Conservation (phyloP, 176 grass and related monocot species). For the Chrysopogon serrulatus region DNA sequence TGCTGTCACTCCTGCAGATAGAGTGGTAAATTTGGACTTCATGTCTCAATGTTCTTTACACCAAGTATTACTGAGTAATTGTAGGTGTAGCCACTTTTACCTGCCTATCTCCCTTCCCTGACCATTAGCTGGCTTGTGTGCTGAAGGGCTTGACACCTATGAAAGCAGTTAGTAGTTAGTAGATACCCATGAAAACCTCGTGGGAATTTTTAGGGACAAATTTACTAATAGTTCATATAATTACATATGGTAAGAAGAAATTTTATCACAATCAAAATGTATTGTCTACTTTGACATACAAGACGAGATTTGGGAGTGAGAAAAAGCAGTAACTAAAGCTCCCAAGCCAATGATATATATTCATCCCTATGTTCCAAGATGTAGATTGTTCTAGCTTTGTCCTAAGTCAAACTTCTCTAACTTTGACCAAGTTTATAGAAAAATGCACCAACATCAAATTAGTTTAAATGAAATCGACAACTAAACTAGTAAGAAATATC, state of each 20-base stretch:
- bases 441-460: not conserved
- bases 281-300: not conserved
- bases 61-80: not conserved
- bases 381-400: not conserved
- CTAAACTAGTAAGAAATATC: not conserved
- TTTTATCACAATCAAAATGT: not conserved
- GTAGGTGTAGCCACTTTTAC: conserved; percentile 31
- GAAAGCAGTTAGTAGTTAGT: conserved; percentile 22
- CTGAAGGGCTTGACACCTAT: conserved; percentile 70
- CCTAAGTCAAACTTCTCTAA: not conserved
- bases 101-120: conserved; percentile 61
- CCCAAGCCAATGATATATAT: not conserved
- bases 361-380: not conserved
- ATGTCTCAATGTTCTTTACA: not conserved
- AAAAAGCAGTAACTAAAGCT: conserved; percentile 5
- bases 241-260: not conserved
- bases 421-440: not conserved
- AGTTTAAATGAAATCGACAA: not conserved
- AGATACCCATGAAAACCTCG: conserved; percentile 18
- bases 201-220: not conserved
- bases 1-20: conserved; percentile 46
- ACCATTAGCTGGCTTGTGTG: conserved; percentile 43
- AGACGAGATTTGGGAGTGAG: not conserved
- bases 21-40: not conserved
- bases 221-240: conserved; percentile 13